Percentiles rank a stretch among this genome's conserved stretches.
Conservation (phyloP, 2,329 filamentous ascomycete species). For the Pseudomassariella vexata region DNA sequence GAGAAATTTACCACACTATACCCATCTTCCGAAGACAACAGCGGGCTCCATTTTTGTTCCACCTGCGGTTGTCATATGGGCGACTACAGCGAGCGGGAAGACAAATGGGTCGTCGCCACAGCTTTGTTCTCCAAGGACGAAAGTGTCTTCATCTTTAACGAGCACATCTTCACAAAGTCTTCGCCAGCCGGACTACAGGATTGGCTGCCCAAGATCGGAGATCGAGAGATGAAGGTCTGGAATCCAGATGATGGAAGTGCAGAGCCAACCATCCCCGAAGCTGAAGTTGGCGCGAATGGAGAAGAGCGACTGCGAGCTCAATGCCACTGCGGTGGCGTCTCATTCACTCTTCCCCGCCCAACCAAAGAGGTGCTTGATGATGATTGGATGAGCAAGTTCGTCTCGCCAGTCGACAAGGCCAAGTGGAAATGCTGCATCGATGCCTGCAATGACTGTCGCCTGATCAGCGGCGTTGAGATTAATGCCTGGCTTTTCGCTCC, state of each 20-base stretch:
- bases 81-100: not conserved
- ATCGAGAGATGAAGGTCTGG: conserved; percentile 5
- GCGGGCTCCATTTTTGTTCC: conserved; percentile 3
- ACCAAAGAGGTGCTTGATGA: conserved; percentile 19
- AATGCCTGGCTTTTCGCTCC: conserved; percentile 38
- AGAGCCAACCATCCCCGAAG: conserved; percentile 2
- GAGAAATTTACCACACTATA: conserved; percentile 2
- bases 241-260: conserved; percentile 3
- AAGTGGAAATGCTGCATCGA: conserved; percentile 40
- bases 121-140: conserved; percentile 3
- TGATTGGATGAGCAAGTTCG: conserved; percentile 24
- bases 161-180: conserved; percentile 5
- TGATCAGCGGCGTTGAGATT: conserved; percentile 34
- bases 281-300: conserved; percentile 27
- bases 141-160: conserved; percentile 1
- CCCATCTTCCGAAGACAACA: not conserved
- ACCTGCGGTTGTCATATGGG: conserved; percentile 9
- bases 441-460: conserved; percentile 37
- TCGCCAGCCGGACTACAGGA: conserved; percentile 5
- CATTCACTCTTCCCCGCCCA: conserved; percentile 38
- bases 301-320: conserved; percentile 34
- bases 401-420: conserved; percentile 28
- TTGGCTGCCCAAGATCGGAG: conserved; percentile 5
- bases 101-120: conserved; percentile 5
- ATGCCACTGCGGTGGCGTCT: conserved; percentile 42